A percentile compares a stretch with the other conserved stretches of the same genome.
Evolutionary conservation across 1,284 basidiomycete species (phyloP).

Genomic region (Wallemia mellicola): DNA sequence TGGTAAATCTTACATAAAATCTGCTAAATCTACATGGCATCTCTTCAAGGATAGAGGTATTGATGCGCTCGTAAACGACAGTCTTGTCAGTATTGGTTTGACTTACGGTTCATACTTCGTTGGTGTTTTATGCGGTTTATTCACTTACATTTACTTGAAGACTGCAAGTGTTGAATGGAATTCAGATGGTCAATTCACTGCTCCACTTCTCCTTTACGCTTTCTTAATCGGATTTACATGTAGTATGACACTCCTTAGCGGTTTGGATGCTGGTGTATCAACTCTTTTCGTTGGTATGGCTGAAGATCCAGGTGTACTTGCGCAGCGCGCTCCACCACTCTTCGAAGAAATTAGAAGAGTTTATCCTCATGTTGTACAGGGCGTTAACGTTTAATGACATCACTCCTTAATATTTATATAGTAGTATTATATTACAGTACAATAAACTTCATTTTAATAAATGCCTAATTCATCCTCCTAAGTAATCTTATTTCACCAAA

Average conservation of each 20-base stretch:
- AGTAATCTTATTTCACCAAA: constrained; percentile 23
- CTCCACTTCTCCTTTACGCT: not conserved
- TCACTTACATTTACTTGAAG: constrained; percentile 44
- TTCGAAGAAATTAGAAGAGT: not conserved
- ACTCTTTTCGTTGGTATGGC: not conserved
- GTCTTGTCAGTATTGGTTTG: constrained; percentile 44
- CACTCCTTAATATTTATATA: not conserved
- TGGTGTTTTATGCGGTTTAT: constrained; percentile 42
- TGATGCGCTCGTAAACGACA: constrained; percentile 59
- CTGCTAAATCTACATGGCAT: constrained; percentile 31
- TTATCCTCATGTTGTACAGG: not conserved
- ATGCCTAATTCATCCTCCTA: not conserved
- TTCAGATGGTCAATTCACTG: not conserved
- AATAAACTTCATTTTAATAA: not conserved
- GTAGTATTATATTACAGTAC: not conserved
- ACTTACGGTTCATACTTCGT: constrained; percentile 49
- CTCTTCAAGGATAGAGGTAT: constrained; percentile 54
- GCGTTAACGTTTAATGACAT: not conserved
- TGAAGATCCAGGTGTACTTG: not conserved
- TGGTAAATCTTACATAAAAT: constrained; percentile 38
- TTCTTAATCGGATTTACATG: constrained; percentile 1
- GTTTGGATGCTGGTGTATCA: not conserved
- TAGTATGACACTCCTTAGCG: not conserved
- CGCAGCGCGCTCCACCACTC: not conserved
- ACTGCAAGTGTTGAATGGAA: not conserved